Evolutionary conservation across 192 early-diverging fungal species (phyloP).

Genomic region (Coemansia sp.): DNA sequence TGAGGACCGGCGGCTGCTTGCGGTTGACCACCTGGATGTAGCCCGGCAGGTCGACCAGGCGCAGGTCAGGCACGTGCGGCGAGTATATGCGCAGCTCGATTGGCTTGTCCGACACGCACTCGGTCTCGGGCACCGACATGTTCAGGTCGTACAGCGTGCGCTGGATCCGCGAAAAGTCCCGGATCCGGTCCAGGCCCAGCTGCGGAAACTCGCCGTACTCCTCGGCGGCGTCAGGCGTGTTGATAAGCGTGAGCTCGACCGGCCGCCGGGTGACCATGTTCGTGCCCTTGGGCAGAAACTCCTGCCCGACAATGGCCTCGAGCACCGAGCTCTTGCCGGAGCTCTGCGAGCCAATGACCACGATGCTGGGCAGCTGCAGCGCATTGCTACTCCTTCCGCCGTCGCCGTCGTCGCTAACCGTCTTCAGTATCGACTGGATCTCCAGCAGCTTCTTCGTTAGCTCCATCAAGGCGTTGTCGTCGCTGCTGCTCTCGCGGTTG

Average conservation of each 20-base stretch:
- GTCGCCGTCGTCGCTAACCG: constrained; percentile 55
- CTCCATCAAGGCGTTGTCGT: constrained; percentile 51
- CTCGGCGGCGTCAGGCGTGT: constrained; percentile 69
- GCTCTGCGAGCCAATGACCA: constrained; percentile 80
- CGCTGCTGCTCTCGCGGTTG: background rate
- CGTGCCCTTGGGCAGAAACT: constrained; percentile 79
- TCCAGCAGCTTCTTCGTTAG: constrained; percentile 94
- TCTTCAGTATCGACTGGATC: constrained; percentile 88
- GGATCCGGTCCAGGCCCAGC: constrained; percentile 80
- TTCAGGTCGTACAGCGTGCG: constrained; percentile 93
- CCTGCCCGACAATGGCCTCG: constrained; percentile 81
- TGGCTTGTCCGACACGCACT: constrained; percentile 82
- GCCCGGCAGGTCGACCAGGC: constrained; percentile 78
- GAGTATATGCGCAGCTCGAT: constrained; percentile 84
- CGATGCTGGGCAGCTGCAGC: constrained; percentile 83
- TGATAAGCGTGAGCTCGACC: constrained; percentile 78
- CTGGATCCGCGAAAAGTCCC: constrained; percentile 86
- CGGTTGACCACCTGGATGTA: constrained; percentile 83
- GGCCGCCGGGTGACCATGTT: constrained; percentile 85
- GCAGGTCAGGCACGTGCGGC: constrained; percentile 77
- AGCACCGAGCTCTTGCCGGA: constrained; percentile 84
- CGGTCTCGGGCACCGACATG: constrained; percentile 86
- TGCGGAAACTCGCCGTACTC: constrained; percentile 85
- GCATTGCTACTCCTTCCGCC: constrained; percentile 52
- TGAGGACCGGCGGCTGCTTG: constrained; percentile 74